Base-by-base conservation (phyloP, 176 grass and related monocot species). In the Elymus sibiricus region DNA sequence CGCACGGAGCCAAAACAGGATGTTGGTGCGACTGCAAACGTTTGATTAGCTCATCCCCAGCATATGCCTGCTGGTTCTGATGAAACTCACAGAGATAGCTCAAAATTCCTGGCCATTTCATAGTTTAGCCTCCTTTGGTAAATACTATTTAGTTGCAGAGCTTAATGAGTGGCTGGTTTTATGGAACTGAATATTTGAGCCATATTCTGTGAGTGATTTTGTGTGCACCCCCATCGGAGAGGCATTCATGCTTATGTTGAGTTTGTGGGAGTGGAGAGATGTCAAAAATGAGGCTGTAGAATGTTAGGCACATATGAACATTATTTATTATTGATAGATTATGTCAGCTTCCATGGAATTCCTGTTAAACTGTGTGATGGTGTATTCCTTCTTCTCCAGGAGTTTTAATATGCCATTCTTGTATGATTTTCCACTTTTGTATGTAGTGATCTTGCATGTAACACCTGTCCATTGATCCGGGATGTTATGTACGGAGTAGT, bases 1-100 rank as follows among this genome's bases (percentile, higher is more conserved):
- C 89, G 94, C 34, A 78, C 62, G 24, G 87, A 93, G 34, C 77
- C 76, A 66, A 90, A 93, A 72, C 68, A 86, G 60, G 85, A 85
- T 60, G 85, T 60, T 13, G 88, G 78, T 59, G 82, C 90, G 17
- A 78, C 83, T 58, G 82, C 82, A 35, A 82, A 80, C 32, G 75
- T 76, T 24, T 91, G 90, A 91, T 71, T 53, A 28, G 43, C 44
- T 73, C 70, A 65, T 59, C 53, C 9, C 21, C 21, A 47, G 82
- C 62, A 79, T 92, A 79, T 92, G 78, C 86, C 86, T 28, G 64
- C 46, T 67, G 29, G 28, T 88, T 78, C 84, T 77, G 81, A 80
- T 84, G 76, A 38, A 89, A 80, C 65, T 76, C 39, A 14, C 74
- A 76, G 89, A 40, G 75, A 59, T 59, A 82, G 71, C 55, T 88